Conservation (phyloP, 1,284 basidiomycete genomes). For the Mycena sp. region DNA sequence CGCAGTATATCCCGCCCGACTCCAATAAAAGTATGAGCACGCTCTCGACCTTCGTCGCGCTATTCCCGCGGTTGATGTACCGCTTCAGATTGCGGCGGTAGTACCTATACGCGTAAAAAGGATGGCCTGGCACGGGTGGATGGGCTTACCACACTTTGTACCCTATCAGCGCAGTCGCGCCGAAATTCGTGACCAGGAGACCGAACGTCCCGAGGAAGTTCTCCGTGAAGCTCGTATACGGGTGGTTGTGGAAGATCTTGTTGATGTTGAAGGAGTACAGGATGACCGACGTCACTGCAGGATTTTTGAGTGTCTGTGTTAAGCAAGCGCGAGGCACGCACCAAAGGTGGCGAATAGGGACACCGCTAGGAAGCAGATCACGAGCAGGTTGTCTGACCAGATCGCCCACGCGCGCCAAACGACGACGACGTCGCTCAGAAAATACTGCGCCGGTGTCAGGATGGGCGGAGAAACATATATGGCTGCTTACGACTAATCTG, state of each 20-base stretch:
- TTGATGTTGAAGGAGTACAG: conserved; percentile 9
- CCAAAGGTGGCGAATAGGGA: conserved; percentile 10
- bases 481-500: background rate
- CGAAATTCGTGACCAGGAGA: conserved; percentile 14
- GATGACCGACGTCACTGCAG: background rate
- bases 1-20: conserved; percentile 8
- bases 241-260: background rate
- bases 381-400: conserved; percentile 5
- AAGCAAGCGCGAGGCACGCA: background rate
- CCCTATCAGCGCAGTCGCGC: conserved; percentile 6
- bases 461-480: background rate
- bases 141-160: conserved; percentile 14
- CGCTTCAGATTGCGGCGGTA: conserved; percentile 17
- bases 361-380: background rate
- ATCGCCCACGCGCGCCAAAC: conserved; percentile 25
- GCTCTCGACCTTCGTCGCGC: conserved; percentile 9
- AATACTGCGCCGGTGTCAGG: conserved; percentile 1
- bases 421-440: conserved; percentile 24
- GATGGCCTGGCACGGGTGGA: background rate
- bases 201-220: conserved; percentile 14
- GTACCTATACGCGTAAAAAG: conserved; percentile 12
- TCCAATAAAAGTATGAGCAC: conserved; percentile 19
- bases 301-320: background rate
- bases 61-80: conserved; percentile 3
- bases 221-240: background rate